Evolutionary conservation across 1,139 yeast species (phyloP).

Genomic region (Geotrichum australiense): DNA sequence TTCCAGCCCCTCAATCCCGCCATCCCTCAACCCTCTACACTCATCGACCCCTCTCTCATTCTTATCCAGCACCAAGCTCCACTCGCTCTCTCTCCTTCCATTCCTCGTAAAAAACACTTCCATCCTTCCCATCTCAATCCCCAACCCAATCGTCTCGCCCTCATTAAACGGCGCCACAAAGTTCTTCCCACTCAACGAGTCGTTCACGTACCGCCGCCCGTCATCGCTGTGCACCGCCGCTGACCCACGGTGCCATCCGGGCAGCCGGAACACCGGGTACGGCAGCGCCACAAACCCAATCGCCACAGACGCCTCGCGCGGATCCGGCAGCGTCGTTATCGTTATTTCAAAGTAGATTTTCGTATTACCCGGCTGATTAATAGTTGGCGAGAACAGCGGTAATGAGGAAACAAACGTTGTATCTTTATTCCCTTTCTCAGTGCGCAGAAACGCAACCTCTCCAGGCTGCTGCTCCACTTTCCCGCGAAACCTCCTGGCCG

Average conservation of each 20-base stretch:
- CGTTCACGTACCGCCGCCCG: constrained; percentile 28
- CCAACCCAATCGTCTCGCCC: constrained; percentile 28
- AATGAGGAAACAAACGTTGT: constrained; percentile 23
- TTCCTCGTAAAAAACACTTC: constrained; percentile 23
- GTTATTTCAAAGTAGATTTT: constrained; percentile 27
- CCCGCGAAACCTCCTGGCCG: constrained; percentile 23
- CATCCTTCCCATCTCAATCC: constrained; percentile 24
- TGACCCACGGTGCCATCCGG: constrained; percentile 32
- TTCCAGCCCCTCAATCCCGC: constrained; percentile 24
- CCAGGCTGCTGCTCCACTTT: constrained; percentile 19
- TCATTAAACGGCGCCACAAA: constrained; percentile 22
- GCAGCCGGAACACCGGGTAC: constrained; percentile 28
- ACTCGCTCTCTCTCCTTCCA: constrained; percentile 24
- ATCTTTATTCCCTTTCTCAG: constrained; percentile 21
- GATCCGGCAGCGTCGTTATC: constrained; percentile 23
- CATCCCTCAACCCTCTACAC: constrained; percentile 22
- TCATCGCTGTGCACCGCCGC: constrained; percentile 31
- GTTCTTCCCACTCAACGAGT: constrained; percentile 25
- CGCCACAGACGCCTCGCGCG: constrained; percentile 24
- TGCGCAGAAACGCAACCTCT: constrained; percentile 19
- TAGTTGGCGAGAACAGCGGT: constrained; percentile 22
- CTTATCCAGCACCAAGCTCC: constrained; percentile 23
- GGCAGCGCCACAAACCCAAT: constrained; percentile 29
- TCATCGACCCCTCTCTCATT: constrained; percentile 20
- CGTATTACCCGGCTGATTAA: constrained; percentile 3